Percentiles rank a stretch among this genome's conserved stretches.
phyloP scores from a whole-genome alignment of 805 yeast species.

The Ogataea haglerorum region DNA sequence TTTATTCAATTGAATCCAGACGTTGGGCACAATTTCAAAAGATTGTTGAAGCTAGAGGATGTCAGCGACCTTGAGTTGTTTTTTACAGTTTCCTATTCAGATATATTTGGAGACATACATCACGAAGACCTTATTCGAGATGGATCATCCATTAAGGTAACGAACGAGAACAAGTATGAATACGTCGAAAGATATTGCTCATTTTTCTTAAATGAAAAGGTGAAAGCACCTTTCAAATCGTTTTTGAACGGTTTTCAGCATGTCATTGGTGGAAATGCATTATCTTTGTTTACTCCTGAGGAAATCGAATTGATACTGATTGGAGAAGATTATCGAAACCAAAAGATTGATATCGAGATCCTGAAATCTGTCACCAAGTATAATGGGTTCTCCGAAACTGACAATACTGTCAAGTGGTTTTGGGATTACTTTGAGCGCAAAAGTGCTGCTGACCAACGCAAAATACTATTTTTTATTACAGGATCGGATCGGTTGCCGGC shows the following conservation, averaged over 20 bases:
- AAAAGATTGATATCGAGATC: constrained; percentile 59
- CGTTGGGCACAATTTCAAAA: constrained; percentile 49
- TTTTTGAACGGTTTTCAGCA: constrained; percentile 69
- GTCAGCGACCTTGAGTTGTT: constrained; percentile 48
- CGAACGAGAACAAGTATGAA: constrained; percentile 49
- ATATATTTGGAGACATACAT: constrained; percentile 41
- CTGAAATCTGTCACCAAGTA: constrained; percentile 73
- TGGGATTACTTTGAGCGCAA: constrained; percentile 71
- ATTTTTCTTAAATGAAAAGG: constrained; percentile 56
- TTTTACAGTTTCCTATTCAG: constrained; percentile 61
- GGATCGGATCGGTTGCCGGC: constrained; percentile 94
- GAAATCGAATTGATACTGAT: constrained; percentile 78
- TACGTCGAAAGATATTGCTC: constrained; percentile 64
- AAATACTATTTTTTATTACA: constrained; percentile 71
- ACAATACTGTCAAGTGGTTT: constrained; percentile 67
- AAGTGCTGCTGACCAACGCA: constrained; percentile 48
- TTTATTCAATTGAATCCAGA: constrained; percentile 66
- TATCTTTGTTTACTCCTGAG: constrained; percentile 74
- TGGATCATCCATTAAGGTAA: constrained; percentile 58
- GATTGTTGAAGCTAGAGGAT: constrained; percentile 41
- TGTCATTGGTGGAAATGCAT: constrained; percentile 77
- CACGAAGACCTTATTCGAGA: constrained; percentile 51
- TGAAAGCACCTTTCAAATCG: constrained; percentile 49
- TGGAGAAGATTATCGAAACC: constrained; percentile 56
- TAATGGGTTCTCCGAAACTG: constrained; percentile 50